phyloP scores from a whole-genome alignment of 352 stramenopile genomes.

The Pythium chondricola region DNA sequence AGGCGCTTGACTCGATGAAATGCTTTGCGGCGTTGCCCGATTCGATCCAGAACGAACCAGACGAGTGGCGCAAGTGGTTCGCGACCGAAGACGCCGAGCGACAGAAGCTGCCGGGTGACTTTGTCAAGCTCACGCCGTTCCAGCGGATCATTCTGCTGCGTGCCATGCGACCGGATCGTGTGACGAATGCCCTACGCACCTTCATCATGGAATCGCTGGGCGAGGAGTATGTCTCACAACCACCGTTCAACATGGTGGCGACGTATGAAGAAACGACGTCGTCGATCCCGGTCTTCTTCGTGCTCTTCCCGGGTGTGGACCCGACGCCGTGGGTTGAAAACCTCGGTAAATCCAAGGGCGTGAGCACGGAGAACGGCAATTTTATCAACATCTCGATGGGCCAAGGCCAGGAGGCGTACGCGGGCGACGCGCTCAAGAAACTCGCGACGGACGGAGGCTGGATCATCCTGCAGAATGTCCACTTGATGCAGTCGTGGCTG shows the following conservation, averaged over 20 bases:
- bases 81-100: conserved; percentile 92
- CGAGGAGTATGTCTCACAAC: conserved; percentile 89
- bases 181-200: conserved; percentile 89
- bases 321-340: conserved; percentile 93
- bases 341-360: conserved; percentile 79
- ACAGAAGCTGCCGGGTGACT: conserved; percentile 92
- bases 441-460: conserved; percentile 90
- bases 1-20: conserved; percentile 90
- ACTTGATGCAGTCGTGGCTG: conserved; percentile 96
- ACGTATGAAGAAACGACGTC: conserved; percentile 91
- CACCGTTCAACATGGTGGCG: conserved; percentile 88
- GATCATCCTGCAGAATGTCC: conserved; percentile 95
- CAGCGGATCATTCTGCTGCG: conserved; percentile 87
- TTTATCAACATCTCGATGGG: conserved; percentile 96
- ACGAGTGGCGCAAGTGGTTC: conserved; percentile 97
- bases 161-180: conserved; percentile 90
- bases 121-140: conserved; percentile 75
- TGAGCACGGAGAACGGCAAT: conserved; percentile 90
- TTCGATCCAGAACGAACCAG: conserved; percentile 94
- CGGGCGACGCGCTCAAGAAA: conserved; percentile 87
- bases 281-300: conserved; percentile 94
- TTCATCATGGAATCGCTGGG: conserved; percentile 89
- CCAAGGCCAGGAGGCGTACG: conserved; percentile 91
- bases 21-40: conserved; percentile 91
- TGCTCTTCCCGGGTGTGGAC: conserved; percentile 93